Conservation (phyloP, 306 rosid species). For the Fragaria vesca region DNA sequence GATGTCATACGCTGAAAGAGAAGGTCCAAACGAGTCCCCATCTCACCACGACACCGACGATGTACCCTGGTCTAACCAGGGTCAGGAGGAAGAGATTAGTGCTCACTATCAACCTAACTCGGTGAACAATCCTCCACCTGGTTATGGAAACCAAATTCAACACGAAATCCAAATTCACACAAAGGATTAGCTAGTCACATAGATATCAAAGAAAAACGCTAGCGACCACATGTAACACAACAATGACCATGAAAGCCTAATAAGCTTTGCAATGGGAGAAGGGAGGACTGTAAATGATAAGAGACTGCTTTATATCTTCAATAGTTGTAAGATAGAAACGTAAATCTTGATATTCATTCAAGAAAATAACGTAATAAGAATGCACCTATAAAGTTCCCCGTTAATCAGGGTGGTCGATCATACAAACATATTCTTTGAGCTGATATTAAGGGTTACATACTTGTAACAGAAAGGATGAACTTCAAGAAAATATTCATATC, state of each 20-base stretch:
- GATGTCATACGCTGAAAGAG: constrained; percentile 22
- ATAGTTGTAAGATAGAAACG: not conserved
- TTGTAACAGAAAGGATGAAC: no score
- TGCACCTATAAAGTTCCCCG: no score
- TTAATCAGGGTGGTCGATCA: no score
- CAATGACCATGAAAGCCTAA: constrained; percentile 4
- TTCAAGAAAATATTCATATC: no score
- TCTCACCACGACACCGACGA: constrained; percentile 18
- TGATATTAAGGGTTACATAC: no score
- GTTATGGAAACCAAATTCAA: constrained; percentile 5
- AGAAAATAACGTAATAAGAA: no score
- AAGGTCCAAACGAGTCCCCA: constrained; percentile 23
- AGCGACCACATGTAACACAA: not conserved
- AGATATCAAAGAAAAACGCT: not conserved
- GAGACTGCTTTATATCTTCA: not conserved
- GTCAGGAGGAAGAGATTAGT: constrained; percentile 8
- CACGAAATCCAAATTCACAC: constrained; percentile 20
- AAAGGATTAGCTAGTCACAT: not conserved
- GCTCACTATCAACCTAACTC: not conserved
- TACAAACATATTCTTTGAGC: no score
- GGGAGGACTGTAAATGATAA: not conserved
- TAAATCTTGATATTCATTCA: not conserved
- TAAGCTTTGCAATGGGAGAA: not conserved
- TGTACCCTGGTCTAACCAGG: constrained; percentile 19
- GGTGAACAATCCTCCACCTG: not conserved